Evolutionary conservation across 306 rosid genomes (phyloP), one percentile per base, ranked within the genome.

Genomic region (Inga leiocalycina): DNA sequence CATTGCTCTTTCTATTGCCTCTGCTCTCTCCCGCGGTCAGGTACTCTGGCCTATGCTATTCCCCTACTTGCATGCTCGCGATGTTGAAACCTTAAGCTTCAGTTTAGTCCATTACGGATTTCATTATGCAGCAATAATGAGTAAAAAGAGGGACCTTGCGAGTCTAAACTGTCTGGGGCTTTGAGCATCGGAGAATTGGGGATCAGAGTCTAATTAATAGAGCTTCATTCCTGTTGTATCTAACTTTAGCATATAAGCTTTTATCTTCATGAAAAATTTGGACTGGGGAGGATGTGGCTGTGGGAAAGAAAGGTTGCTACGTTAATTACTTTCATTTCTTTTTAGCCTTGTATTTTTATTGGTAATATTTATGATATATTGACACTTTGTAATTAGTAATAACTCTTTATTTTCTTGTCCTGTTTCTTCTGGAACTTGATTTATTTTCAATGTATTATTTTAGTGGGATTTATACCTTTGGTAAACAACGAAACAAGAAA

Each of bases 1-100:
- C 89, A 95, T 95, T 81, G 94, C 99, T 83, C 90, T 90, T 70
- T 91, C 98, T 27, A 91, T 95, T 77, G 96, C 99, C 46, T 74
- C 91, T 44, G 92, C 84, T 71, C 98, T 95, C 85, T 95, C 99
- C 57, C 92, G 34, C 51, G 88, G 94, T 64, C 90, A 89, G 88
- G 98, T 93, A 83, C 65, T 52, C 46, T 65, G 20, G 43, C 43
- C 43, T 32, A 39, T 56, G 51, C 39, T 80, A 27, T 13, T 24
- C 30, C 35, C 44, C 27, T 37, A 11, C 70, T 72, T 67, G 37
- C 75, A 13, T 24, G 24, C 12, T 65, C 56, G 57, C 20, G 41
- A 39, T 12, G n/a, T 67, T 54, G 37, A 34, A 82, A 34, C 67
- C 84, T 68, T 16, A 16, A 48, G 43, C 56, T 72, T 72, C 20